These are phyloP conservation scores for Rhexocercosporidium sp. DNA, from an alignment of 2,329 filamentous ascomycete genomes.

Conservation along the genomic window DNA sequence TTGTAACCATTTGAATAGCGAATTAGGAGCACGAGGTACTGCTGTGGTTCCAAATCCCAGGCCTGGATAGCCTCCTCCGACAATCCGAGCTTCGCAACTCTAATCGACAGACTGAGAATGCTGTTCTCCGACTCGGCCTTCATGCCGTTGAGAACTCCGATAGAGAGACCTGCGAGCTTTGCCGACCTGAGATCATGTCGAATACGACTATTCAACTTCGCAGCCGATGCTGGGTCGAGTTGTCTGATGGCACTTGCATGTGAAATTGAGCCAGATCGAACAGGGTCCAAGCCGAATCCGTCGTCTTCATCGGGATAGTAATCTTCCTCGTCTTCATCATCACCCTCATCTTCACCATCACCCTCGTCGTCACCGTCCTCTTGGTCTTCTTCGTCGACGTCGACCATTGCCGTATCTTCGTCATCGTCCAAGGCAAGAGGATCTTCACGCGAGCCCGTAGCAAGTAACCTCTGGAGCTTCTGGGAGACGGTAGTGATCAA, in stretches of 20 bases:
- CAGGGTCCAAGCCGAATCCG: not conserved
- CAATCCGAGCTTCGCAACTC: slow-evolving; percentile 72
- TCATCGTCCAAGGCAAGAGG: slow-evolving; percentile 32
- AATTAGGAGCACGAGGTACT: slow-evolving; percentile 78
- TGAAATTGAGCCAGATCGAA: not conserved
- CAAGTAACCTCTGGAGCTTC: slow-evolving; percentile 32
- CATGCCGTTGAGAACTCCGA: slow-evolving; percentile 65
- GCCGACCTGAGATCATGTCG: slow-evolving; percentile 64
- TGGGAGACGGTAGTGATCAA: slow-evolving; percentile 34
- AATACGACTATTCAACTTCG: slow-evolving; percentile 47
- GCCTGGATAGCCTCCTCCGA: slow-evolving; percentile 76
- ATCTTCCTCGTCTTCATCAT: slow-evolving; percentile 28
- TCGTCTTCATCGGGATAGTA: slow-evolving; percentile 34
- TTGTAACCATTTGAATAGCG: slow-evolving; percentile 67
- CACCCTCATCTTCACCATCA: slow-evolving; percentile 28
- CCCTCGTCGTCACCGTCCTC: slow-evolving; percentile 29
- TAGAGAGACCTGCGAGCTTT: slow-evolving; percentile 70
- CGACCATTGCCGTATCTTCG: slow-evolving; percentile 35
- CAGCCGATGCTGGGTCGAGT: slow-evolving; percentile 25
- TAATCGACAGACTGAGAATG: slow-evolving; percentile 70
- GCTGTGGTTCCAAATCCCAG: slow-evolving; percentile 70
- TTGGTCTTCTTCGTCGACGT: slow-evolving; percentile 30
- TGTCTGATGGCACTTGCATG: slow-evolving; percentile 8
- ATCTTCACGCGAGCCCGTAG: slow-evolving; percentile 26
- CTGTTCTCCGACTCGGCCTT: slow-evolving; percentile 47